A percentile compares a stretch with the other conserved stretches of the same genome.
These are phyloP conservation scores for Aspergillus bertholletiae DNA, from an alignment of 495 filamentous ascomycete species.

Conservation along the genomic window DNA sequence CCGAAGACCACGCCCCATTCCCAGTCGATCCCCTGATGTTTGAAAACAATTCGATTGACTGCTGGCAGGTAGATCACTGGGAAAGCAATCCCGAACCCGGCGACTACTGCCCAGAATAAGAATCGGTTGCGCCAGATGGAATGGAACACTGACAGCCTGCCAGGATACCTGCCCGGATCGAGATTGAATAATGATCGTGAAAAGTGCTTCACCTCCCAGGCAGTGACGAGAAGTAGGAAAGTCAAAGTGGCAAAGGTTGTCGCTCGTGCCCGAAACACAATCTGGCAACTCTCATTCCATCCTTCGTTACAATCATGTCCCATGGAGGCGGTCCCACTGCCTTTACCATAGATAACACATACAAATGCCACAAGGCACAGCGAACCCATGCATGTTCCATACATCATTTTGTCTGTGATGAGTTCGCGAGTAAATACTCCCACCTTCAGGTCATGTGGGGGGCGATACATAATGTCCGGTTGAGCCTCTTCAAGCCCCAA, in stretches of 20 bases:
- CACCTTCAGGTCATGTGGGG: conserved; percentile 61
- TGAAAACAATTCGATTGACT: conserved; percentile 68
- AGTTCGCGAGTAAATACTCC: conserved; percentile 72
- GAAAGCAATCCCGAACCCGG: conserved; percentile 65
- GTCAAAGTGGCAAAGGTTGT: conserved; percentile 75
- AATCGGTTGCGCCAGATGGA: conserved; percentile 70
- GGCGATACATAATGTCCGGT: conserved; percentile 65
- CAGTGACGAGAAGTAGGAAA: conserved; percentile 67
- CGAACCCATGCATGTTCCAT: conserved; percentile 65
- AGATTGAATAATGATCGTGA: conserved; percentile 67
- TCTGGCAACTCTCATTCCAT: conserved; percentile 51
- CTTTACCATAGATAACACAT: conserved; percentile 62
- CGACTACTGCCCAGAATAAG: conserved; percentile 68
- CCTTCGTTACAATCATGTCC: conserved; percentile 63
- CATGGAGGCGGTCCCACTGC: conserved; percentile 54
- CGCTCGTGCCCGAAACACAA: conserved; percentile 72
- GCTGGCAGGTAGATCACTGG: conserved; percentile 71
- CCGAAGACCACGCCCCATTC: conserved; percentile 65
- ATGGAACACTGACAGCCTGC: conserved; percentile 53
- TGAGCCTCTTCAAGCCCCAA: conserved; percentile 68
- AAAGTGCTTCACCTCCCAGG: conserved; percentile 74
- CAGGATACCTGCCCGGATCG: conserved; percentile 44
- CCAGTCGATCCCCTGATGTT: conserved; percentile 69
- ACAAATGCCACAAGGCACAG: conserved; percentile 66
- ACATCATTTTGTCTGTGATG: conserved; percentile 69